Evolutionary conservation across 192 early-diverging fungal genomes (phyloP), one percentile per base, ranked within the genome.

Genomic region (Rhizoclosmatium globosum): DNA sequence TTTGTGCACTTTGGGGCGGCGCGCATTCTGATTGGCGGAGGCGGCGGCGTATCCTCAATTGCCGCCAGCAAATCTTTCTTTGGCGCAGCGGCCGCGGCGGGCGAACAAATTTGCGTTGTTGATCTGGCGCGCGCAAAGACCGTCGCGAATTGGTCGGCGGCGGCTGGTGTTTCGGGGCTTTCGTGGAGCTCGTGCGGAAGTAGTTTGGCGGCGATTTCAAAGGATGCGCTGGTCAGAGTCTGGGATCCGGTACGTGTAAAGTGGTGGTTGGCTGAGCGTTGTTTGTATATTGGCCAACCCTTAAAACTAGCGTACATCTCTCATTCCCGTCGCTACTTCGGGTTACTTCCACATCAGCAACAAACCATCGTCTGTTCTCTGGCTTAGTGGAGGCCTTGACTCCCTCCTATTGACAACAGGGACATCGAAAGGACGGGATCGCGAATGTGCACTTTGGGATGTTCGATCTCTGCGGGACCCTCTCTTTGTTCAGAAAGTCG

Each of bases 401-500:
- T 42, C 9, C 47, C 64, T 50, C 17, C 57, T 76, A 4, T 41
- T 76, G 31, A 62, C 74, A 11, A 67, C 74, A 21, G 74, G 74
- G 19, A 50, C 39, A 31, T 76, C 74, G 13, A 59, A 62, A 47
- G 31, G 62, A 4, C 9, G 61, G 11, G 74, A 76, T 61, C 74
- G 74, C 64, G 74, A 76, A 50, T 76, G 61, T 67, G 74, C 62
- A 17, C 46, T 76, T 11, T 76, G 74, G 74, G 74, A 76, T 56
- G 13, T 43, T 31, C n/a, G 74, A 53, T 17, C 7, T 13, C 42
- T 76, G 69, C 39, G 38, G n/a, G 41, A 15, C 7, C 74, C 74
- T 17, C 17, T 76, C 31, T 47, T 66, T 7, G 48, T 43, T 4
- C 74, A 76, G 11, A 44, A 45, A n/a, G n/a, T 76, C 11, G 74